These are phyloP conservation scores for Chimonanthus salicifolius DNA, from an alignment of 164 flowering plant genomes.

Conservation along the genomic window DNA sequence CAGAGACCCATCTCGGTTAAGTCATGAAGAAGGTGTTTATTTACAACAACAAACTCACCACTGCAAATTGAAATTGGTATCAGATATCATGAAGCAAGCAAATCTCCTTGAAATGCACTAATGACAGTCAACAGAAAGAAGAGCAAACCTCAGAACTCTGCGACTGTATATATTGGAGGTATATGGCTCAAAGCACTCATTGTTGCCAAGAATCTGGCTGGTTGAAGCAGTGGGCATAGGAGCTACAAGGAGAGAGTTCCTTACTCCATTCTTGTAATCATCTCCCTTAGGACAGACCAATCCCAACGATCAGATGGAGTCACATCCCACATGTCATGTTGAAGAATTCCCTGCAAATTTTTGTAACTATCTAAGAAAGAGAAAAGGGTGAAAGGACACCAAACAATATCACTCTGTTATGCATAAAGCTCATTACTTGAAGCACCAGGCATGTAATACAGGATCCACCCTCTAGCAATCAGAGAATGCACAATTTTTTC, in stretches of 20 bases:
- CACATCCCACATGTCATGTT: conserved; percentile 93
- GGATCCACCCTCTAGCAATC: background rate
- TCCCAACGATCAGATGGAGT: conserved; percentile 83
- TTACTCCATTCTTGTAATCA: conserved; percentile 61
- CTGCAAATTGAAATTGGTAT: conserved; percentile 27
- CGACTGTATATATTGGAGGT: conserved; percentile 96
- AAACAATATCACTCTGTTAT: background rate
- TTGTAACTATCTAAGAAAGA: background rate
- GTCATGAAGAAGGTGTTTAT: conserved; percentile 97
- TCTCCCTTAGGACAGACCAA: conserved; percentile 66
- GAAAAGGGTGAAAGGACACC: background rate
- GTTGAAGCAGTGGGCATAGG: conserved; percentile 99
- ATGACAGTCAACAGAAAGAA: background rate
- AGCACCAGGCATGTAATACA: background rate
- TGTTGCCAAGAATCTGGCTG: conserved; percentile 97
- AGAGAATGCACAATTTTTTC: background rate
- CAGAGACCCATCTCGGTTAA: conserved; percentile 96
- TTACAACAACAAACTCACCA: conserved; percentile 98
- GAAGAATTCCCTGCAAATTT: conserved; percentile 69
- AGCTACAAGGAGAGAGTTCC: conserved; percentile 91
- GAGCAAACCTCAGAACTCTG: conserved; percentile 75
- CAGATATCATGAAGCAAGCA: background rate
- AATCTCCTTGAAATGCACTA: background rate
- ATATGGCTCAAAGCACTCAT: conserved; percentile 98
- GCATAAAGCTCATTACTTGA: background rate